Evolutionary conservation across 441 rosid species (phyloP).

Genomic region (Flueggea neowawraea): DNA sequence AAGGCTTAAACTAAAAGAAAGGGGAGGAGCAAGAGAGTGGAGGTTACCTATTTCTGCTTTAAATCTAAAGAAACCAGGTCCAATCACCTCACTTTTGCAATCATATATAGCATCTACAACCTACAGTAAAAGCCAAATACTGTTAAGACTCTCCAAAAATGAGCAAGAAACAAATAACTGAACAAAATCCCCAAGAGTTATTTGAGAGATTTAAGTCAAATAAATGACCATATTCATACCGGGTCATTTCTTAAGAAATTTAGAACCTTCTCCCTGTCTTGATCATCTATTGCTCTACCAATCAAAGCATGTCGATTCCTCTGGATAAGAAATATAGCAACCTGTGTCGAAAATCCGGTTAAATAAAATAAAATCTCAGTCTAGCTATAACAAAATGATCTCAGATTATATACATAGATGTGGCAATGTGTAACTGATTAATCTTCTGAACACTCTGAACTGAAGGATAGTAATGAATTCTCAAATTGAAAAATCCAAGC

Average conservation of each 20-base stretch:
- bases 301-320: conserved; percentile 97
- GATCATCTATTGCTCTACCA: conserved; percentile 98
- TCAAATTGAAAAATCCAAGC: background rate
- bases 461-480: background rate
- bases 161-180: background rate
- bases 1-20: conserved; percentile 2
- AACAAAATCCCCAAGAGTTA: background rate
- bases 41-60: conserved; percentile 96
- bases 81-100: conserved; percentile 99
- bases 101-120: conserved; percentile 97
- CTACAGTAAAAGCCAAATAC: conserved; percentile 33
- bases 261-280: conserved; percentile 95
- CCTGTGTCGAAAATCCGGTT: conserved; percentile 47
- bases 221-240: conserved; percentile 40
- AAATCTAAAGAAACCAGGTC: conserved; percentile 98
- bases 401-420: background rate
- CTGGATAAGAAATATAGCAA: conserved; percentile 98
- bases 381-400: background rate
- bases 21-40: conserved; percentile 13
- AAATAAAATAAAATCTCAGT: background rate
- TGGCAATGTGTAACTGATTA: background rate
- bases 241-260: conserved; percentile 78
- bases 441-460: background rate
- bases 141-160: background rate
- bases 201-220: background rate